Evolutionary conservation across 495 filamentous ascomycete genomes (phyloP).

Genomic region (Copromyces sp.): DNA sequence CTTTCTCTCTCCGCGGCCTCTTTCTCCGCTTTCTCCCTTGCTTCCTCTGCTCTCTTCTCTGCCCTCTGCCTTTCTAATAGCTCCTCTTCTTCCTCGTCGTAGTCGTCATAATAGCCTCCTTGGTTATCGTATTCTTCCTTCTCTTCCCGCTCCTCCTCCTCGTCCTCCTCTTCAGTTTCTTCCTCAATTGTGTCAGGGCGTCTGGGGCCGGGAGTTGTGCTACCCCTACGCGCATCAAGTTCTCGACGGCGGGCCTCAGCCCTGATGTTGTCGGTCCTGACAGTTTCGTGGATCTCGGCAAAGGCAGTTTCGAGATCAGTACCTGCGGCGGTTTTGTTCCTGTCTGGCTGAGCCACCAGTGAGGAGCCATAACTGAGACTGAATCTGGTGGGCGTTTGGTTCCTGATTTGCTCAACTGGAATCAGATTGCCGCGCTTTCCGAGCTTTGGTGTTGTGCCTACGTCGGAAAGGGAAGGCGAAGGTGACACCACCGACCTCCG

Average conservation of each 20-base stretch:
- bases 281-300: conserved; percentile 8
- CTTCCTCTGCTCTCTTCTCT: conserved; percentile 1
- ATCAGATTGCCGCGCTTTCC: background rate
- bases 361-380: conserved; percentile 25
- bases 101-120: background rate
- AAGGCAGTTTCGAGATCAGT: conserved; percentile 10
- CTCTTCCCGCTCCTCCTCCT: background rate
- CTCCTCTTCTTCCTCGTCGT: background rate
- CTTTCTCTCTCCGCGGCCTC: background rate
- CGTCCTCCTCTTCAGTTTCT: conserved; percentile 1
- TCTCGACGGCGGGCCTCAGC: conserved; percentile 5
- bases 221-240: background rate
- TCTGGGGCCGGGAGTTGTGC: background rate
- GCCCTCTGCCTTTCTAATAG: background rate
- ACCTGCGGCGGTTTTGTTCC: conserved; percentile 2
- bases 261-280: conserved; percentile 10
- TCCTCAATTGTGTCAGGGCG: background rate
- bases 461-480: background rate
- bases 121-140: background rate
- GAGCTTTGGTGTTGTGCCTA: background rate
- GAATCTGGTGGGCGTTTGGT: conserved; percentile 16
- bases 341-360: conserved; percentile 14
- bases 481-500: background rate
- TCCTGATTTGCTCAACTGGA: conserved; percentile 1
- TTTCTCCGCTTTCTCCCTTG: background rate